Evolutionary conservation across 148 eudicot genomes (phyloP).

Genomic region (Chenopodium formosanum): DNA sequence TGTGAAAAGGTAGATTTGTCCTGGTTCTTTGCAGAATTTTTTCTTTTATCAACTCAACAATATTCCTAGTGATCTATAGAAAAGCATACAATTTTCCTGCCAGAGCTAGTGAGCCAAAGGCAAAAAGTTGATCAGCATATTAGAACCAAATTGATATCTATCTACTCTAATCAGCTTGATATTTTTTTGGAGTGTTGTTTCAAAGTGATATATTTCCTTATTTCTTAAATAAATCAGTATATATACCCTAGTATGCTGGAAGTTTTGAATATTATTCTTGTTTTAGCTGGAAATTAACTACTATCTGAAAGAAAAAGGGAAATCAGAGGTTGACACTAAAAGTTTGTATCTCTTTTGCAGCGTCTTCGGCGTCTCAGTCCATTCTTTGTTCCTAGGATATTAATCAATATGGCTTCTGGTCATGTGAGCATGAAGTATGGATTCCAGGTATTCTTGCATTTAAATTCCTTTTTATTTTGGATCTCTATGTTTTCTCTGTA

Average conservation of each 20-base stretch:
- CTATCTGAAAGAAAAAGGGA: neutral
- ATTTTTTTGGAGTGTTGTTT: neutral
- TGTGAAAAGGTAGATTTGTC: conserved; percentile 69
- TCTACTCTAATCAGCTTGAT: neutral
- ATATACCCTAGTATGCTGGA: neutral
- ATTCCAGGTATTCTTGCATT: conserved; percentile 60
- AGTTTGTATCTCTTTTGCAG: conserved; percentile 33
- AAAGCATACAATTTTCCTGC: neutral
- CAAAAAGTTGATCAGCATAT: neutral
- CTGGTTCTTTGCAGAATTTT: neutral
- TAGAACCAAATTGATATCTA: neutral
- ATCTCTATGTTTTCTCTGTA: neutral
- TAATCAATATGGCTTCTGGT: conserved; percentile 98
- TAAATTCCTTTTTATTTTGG: neutral
- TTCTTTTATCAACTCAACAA: neutral
- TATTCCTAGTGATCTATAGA: neutral
- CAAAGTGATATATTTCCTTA: neutral
- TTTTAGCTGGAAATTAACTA: neutral
- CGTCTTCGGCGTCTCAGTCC: conserved; percentile 91
- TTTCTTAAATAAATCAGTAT: neutral
- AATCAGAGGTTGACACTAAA: neutral
- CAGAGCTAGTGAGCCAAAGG: neutral
- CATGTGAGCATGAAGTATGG: conserved; percentile 98
- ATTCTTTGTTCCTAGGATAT: conserved; percentile 85
- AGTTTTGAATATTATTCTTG: neutral